phyloP scores from a whole-genome alignment of 1,284 basidiomycete species.

The Cystobasidiaceae sp. region DNA sequence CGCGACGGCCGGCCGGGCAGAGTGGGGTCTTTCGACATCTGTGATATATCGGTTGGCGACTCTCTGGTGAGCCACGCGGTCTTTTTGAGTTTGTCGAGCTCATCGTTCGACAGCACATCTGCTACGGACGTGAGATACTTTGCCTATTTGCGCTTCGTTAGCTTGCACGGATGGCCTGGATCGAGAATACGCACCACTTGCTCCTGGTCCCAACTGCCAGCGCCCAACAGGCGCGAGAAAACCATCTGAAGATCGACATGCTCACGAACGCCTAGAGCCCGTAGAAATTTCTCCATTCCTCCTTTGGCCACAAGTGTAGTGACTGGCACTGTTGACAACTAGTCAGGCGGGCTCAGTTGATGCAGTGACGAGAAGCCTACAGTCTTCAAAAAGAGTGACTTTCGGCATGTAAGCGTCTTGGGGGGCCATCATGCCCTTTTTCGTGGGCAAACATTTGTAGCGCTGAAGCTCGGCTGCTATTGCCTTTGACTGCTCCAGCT shows the following conservation, averaged over 20 bases:
- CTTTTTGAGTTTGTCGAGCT: slow-evolving; percentile 58
- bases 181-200: slow-evolving; percentile 46
- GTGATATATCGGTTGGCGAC: slow-evolving; percentile 32
- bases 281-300: slow-evolving; percentile 68
- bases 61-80: slow-evolving; percentile 79
- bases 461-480: slow-evolving; percentile 58
- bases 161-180: background rate
- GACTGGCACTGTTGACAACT: slow-evolving; percentile 47
- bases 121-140: slow-evolving; percentile 80
- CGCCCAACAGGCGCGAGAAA: slow-evolving; percentile 49
- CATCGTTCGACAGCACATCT: background rate
- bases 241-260: slow-evolving; percentile 82
- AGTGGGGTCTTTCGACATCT: background rate
- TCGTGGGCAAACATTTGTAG: slow-evolving; percentile 61
- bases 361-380: too few relatives aligned
- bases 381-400: slow-evolving; percentile 80
- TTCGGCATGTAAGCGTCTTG: slow-evolving; percentile 80
- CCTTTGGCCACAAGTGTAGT: slow-evolving; percentile 75
- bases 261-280: slow-evolving; percentile 74
- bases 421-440: slow-evolving; percentile 51
- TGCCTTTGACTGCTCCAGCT: slow-evolving; percentile 57
- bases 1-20: slow-evolving; percentile 32
- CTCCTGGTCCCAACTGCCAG: slow-evolving; percentile 49
- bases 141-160: too few relatives aligned
- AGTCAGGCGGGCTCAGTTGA: background rate